Base-by-base conservation (phyloP, 768 basidiomycete genomes). In the Auricularia heimuer region DNA sequence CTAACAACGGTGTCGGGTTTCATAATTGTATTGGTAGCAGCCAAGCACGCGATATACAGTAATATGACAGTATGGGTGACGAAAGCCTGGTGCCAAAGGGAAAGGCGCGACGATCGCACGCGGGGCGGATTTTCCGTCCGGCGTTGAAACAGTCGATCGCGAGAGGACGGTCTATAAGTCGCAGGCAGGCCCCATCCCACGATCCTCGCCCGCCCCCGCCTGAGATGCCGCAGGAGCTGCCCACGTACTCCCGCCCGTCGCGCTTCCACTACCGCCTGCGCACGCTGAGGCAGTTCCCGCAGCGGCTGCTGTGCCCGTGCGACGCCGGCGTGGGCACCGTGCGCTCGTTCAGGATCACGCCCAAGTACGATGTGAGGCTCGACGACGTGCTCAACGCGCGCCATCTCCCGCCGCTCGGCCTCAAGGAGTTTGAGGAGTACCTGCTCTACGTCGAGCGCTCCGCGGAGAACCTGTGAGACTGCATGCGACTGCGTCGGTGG, bases 351-450 rank as follows among this genome's bases (percentile, higher is more conserved):
- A 64, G 62, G 37, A 44, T 89, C 51, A 88, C 86, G 0, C 89
- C 90, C 7, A 74, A 88, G 44, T 82, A 87, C 69, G 76, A 85
- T 64, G 82, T 92, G 66, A 80, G 81, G 34, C 80, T 92, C 29
- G 87, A 90, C 56, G 90, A 92, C 72, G 82, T 92, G 2, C 78
- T 92, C 65, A 81, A 89, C 61, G 80, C 88, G 67, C 86, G 85
- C 65, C 90, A 92, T 73, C 80, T 92, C 0, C 90, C 90, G 0
- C 90, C 90, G 6, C 81, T 92, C 11, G 89, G 86, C 45, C 77
- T 89, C 67, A 89, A 89, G 72, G 87, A 89, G 73, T 82, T 88
- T 64, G 76, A 88, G 77, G 90, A 92, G 74, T 92, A 89, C 81
- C 77, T 92, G 63, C 78, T 92, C 54, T 90, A 89, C 74, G 88